Percentiles rank a stretch among this genome's conserved stretches.
phyloP scores from a whole-genome alignment of 2,329 filamentous ascomycete species.

The Chaetomium sp. region DNA sequence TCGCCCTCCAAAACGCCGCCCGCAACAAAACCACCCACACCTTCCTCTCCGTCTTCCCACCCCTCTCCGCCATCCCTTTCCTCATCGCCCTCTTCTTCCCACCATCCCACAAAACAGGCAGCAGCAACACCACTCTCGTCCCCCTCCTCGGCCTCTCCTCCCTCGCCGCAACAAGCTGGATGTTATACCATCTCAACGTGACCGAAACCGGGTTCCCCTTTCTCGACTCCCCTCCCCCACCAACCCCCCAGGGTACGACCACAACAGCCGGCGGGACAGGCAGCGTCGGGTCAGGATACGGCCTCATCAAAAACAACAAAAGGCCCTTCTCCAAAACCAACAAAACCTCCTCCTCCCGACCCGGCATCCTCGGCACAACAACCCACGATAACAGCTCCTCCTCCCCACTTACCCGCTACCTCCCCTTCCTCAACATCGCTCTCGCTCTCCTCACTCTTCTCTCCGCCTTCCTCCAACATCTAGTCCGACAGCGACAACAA shows the following conservation, averaged over 20 bases:
- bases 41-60: conserved; percentile 54
- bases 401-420: conserved; percentile 47
- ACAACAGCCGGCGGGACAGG: background rate
- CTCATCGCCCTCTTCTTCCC: conserved; percentile 40
- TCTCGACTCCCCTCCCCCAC: conserved; percentile 33
- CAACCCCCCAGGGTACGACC: background rate
- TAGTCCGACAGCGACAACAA: background rate
- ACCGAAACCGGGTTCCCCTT: conserved; percentile 45
- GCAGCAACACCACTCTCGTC: conserved; percentile 49
- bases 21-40: conserved; percentile 53
- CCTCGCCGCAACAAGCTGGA: conserved; percentile 55
- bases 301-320: background rate
- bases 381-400: conserved; percentile 16
- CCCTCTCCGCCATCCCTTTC: conserved; percentile 50
- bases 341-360: no score
- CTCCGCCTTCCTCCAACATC: conserved; percentile 35
- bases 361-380: background rate
- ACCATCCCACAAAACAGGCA: conserved; percentile 34
- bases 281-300: background rate
- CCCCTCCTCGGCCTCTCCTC: conserved; percentile 56
- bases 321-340: background rate
- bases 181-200: conserved; percentile 51
- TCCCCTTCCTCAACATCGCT: conserved; percentile 55
- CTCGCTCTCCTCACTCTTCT: conserved; percentile 48
- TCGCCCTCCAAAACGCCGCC: conserved; percentile 48